Base-by-base conservation (phyloP, 2,329 filamentous ascomycete species). In the Allantophomopsis cytisporea region DNA sequence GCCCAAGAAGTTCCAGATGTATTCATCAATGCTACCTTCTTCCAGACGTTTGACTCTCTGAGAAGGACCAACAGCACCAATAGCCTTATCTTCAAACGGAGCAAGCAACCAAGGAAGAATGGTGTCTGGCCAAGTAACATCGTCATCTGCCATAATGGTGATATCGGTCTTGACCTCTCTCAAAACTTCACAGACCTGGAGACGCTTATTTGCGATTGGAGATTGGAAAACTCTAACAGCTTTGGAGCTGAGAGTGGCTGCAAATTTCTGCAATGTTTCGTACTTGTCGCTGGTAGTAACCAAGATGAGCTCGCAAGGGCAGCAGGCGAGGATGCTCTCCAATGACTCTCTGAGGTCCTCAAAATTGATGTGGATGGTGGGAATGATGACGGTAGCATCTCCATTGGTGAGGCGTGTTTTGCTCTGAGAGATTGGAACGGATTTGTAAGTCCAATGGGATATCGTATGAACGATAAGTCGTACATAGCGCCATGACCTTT, bases 351-450 rank as follows among this genome's bases (percentile, higher is more conserved):
- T 78, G 44, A 96, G 69, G 54, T 93, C 85, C 51, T 87, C 79
- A 43, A 89, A 86, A 45, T 77, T 79, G 44, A 87, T 85, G 55
- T 93, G 85, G 47, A 96, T 87, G 10, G 88, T 93, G 7, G 89
- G 89, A 44, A 95, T 83, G 51, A 96, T 84, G 47, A 95, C 86
- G 5, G 89, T 94, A 52, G 94, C 87, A 72, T 96, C 85, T 50
- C 83, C 65, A 28, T 78, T 73, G 20, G 78, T 85, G 13, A 49
- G 50, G 37, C 51, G 54, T 35, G 69, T 78, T n/a, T 89, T 86
- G 46, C 86, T 83, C 42, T 76, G 74, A 32, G 86, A 82, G 40
- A 89, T 81, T 33, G 83, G 83, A 45, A 87, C 83, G 18, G 88
- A 87, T 60, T 78, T 83, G 65, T 94, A 94, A 10, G 68, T 69